Conservation (phyloP, 768 basidiomycete species). For the Suillus variegatus region DNA sequence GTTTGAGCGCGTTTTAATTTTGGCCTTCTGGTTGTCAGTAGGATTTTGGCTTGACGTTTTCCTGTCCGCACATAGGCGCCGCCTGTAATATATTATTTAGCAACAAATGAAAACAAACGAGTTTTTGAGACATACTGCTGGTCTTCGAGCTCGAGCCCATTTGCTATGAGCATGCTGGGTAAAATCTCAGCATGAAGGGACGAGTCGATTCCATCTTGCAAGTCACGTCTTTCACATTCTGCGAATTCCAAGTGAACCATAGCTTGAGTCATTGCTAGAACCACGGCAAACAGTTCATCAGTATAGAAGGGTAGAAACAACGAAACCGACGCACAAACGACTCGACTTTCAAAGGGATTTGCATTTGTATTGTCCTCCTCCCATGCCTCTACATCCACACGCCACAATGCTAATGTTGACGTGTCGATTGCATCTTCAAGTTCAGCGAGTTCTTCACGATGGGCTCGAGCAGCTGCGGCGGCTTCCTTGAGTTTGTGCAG, state of each 20-base stretch:
- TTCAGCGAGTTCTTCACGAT: too few species aligned
- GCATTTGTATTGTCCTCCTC: too few species aligned
- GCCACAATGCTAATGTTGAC: too few species aligned
- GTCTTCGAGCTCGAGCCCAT: not conserved
- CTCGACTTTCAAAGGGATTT: not conserved
- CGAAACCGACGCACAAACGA: not conserved
- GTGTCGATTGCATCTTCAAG: too few species aligned
- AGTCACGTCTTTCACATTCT: not conserved
- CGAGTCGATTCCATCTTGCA: not conserved
- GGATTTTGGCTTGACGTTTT: not conserved
- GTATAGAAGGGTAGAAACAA: too few species aligned
- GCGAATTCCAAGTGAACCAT: not conserved
- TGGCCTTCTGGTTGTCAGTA: not conserved
- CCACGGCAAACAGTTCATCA: not conserved
- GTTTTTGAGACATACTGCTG: not conserved
- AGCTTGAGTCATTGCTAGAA: not conserved
- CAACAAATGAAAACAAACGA: not conserved
- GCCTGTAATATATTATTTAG: not conserved
- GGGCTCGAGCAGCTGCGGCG: too few species aligned
- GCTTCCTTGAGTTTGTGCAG: too few species aligned
- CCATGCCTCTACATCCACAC: too few species aligned
- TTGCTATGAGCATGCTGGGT: not conserved
- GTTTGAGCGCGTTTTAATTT: not conserved
- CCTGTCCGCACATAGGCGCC: not conserved
- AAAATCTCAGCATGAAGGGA: not conserved